These are phyloP conservation scores for Periconia digitata DNA, from an alignment of 2,329 filamentous ascomycete genomes.

Conservation along the genomic window DNA sequence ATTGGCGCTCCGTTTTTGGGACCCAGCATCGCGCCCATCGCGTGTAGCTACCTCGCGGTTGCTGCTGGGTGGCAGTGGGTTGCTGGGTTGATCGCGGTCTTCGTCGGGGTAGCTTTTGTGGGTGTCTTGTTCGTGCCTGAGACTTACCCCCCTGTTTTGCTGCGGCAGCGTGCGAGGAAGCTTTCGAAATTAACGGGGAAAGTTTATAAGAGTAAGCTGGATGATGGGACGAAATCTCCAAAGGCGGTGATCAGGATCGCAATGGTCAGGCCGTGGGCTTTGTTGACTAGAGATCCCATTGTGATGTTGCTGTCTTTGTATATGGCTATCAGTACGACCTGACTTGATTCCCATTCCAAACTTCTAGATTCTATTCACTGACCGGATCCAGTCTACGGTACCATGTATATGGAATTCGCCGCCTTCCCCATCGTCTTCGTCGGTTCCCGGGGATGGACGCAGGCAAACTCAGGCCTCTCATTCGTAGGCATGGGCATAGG, in stretches of 20 bases:
- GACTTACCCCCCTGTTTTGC: slow-evolving; percentile 78
- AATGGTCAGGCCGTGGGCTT: slow-evolving; percentile 54
- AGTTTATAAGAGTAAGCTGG: slow-evolving; percentile 19
- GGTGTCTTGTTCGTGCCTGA: slow-evolving; percentile 82
- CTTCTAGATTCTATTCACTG: too few species aligned
- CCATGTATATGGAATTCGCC: slow-evolving; percentile 41
- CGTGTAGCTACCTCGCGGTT: slow-evolving; percentile 63
- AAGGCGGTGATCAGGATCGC: slow-evolving; percentile 61
- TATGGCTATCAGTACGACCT: slow-evolving; percentile 12
- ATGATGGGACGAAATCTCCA: background rate
- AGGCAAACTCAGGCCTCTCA: slow-evolving; percentile 61
- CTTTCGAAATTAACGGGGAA: slow-evolving; percentile 68
- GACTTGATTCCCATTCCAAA: too few species aligned
- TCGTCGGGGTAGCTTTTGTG: slow-evolving; percentile 64
- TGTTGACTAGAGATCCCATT: slow-evolving; percentile 60
- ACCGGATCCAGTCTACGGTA: slow-evolving; percentile 12
- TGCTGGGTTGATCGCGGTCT: slow-evolving; percentile 68
- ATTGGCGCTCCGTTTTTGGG: slow-evolving; percentile 63
- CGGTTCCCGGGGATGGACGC: slow-evolving; percentile 54
- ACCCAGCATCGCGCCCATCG: slow-evolving; percentile 60
- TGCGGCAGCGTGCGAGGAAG: slow-evolving; percentile 68
- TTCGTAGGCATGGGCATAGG: slow-evolving; percentile 63
- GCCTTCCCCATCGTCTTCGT: slow-evolving; percentile 62
- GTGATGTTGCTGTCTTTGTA: slow-evolving; percentile 16
- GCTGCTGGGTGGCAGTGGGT: slow-evolving; percentile 73